Evolutionary conservation across 2,329 filamentous ascomycete genomes (phyloP), one percentile per base, ranked within the genome.

Genomic region (Sarocladium strictum): DNA sequence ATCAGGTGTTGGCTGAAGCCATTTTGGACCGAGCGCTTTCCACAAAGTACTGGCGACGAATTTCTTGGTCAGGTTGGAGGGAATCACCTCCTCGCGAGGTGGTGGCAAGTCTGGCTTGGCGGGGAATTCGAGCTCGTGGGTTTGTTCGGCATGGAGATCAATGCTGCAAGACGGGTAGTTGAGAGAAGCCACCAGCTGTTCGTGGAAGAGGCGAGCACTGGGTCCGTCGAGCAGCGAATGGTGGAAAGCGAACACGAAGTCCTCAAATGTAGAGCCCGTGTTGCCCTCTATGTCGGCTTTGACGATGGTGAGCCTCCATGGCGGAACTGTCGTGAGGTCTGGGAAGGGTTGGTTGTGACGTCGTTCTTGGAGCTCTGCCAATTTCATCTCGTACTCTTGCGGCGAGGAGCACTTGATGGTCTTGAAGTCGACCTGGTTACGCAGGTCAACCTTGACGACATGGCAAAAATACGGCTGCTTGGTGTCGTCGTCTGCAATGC

Each of bases 201-300:
- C 63, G 57, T 84, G 80, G 58, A 84, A 81, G 2, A 71, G 60
- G 26, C 67, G 65, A 0, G 73, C 75, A 58, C 75, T 74, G 12
- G 72, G 67, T 1, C 81, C 81, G 58, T 84, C 81, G 23, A 72
- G 70, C 17, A 83, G 66, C 0, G 72, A 69, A 58, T 84, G 80
- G 57, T 84, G 80, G 32, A 69, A 78, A 4, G 71, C 68, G 58
- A 82, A 79, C 5, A 74, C 58, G 12, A 79, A 56, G 50, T 80
- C 72, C 32, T 73, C 59, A 5, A 65, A 60, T 3, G 61, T 47
- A 1, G 50, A 26, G 2, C 58, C 41, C 3, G 57, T 54, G 1
- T 37, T 21, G 27, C 52, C 41, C 10, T 61, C 43, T 3, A 55
- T 27, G 14, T 51, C 49, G 5, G 63, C 55, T 26, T 64, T 61